These are phyloP conservation scores for Porphyrellus cyaneotinctus DNA, from an alignment of 768 basidiomycete species.

Conservation along the genomic window DNA sequence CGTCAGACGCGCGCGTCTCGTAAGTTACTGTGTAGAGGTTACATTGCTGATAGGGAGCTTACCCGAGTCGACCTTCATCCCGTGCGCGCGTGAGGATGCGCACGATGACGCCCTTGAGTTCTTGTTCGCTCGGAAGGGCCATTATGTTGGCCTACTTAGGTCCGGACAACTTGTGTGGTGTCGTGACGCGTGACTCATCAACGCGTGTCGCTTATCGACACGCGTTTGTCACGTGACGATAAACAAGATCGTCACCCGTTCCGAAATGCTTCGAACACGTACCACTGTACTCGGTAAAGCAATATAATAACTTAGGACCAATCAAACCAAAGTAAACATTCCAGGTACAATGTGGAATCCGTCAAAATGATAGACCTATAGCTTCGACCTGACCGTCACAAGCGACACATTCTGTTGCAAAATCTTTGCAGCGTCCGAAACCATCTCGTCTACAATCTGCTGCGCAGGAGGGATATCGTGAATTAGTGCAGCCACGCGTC, in stretches of 20 bases:
- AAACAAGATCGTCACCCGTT: background rate
- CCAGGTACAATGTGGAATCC: background rate
- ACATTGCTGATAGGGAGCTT: background rate
- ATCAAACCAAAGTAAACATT: no score
- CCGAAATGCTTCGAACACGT: no score
- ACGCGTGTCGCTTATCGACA: background rate
- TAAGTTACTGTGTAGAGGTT: background rate
- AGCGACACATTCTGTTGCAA: slow-evolving; percentile 39
- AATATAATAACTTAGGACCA: no score
- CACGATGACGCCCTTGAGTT: slow-evolving; percentile 18
- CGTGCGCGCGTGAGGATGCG: slow-evolving; percentile 23
- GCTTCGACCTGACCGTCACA: slow-evolving; percentile 45
- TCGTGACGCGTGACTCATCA: background rate
- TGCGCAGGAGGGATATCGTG: slow-evolving; percentile 78
- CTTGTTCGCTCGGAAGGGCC: slow-evolving; percentile 13
- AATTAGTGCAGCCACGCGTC: slow-evolving; percentile 71
- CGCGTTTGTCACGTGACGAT: slow-evolving; percentile 14
- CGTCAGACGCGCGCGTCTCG: background rate
- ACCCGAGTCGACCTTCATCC: slow-evolving; percentile 21
- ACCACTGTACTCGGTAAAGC: no score
- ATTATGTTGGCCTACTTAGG: background rate
- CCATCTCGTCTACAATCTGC: slow-evolving; percentile 79
- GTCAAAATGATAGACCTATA: slow-evolving; percentile 31
- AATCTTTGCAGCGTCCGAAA: slow-evolving; percentile 50
- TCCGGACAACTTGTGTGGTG: background rate